Conservation (phyloP, 2,329 filamentous ascomycete genomes). For the Fusarium liriodendri region DNA sequence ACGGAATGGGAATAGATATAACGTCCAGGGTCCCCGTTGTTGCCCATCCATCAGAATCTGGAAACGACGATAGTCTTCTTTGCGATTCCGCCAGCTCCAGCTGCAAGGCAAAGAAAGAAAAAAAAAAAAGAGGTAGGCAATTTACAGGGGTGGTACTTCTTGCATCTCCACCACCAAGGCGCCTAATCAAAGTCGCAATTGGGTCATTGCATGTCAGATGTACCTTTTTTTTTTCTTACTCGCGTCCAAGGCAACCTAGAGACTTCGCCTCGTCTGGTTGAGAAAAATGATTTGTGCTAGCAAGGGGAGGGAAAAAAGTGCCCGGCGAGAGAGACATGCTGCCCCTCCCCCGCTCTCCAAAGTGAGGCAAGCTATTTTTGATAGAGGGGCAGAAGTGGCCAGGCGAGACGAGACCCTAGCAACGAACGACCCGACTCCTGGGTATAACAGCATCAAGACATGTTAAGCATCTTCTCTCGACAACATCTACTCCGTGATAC, state of each 20-base stretch:
- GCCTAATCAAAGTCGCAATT: slow-evolving; percentile 12
- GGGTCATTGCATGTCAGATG: slow-evolving; percentile 7
- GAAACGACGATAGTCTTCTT: slow-evolving; percentile 38
- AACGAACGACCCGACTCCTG: background rate
- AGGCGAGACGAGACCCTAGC: background rate
- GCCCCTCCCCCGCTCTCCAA: slow-evolving; percentile 34
- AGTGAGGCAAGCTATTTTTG: background rate
- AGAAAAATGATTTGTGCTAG: background rate
- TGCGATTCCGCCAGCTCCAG: slow-evolving; percentile 32
- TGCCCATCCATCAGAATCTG: slow-evolving; percentile 17
- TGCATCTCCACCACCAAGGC: slow-evolving; percentile 27
- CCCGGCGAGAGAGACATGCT: background rate
- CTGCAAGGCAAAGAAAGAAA: background rate
- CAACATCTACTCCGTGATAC: background rate
- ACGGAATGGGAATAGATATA: background rate
- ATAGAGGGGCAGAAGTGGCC: background rate
- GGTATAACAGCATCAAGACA: background rate
- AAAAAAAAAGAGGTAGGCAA: slow-evolving; percentile 1
- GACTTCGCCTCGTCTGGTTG: background rate
- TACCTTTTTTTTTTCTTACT: slow-evolving; percentile 4
- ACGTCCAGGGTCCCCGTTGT: slow-evolving; percentile 2
- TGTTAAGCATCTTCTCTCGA: background rate
- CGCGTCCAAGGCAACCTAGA: slow-evolving; percentile 1
- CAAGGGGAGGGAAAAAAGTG: background rate
- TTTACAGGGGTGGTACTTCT: slow-evolving; percentile 20